phyloP scores from a whole-genome alignment of 257 asterid genomes.

The Solanum neorickii region DNA sequence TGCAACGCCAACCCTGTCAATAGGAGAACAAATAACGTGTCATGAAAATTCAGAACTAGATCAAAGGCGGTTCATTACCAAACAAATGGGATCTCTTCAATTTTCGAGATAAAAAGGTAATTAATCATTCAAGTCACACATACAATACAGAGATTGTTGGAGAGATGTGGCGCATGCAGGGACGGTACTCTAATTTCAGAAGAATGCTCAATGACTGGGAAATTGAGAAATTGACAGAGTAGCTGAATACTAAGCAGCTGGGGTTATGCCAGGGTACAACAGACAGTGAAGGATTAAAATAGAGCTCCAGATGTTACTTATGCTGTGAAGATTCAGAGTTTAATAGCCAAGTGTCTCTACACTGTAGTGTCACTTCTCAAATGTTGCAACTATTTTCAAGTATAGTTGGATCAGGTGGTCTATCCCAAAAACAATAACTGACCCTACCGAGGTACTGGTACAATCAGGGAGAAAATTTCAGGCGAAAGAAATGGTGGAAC shows the following conservation, averaged over 20 bases:
- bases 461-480: not conserved
- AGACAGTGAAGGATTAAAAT: not conserved
- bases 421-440: not conserved
- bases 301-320: not conserved
- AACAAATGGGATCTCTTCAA: not conserved
- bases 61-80: not conserved
- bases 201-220: not conserved
- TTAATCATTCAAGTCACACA: not conserved
- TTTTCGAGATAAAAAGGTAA: not conserved
- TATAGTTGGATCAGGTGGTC: not conserved
- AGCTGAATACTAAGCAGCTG: not conserved
- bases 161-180: not conserved
- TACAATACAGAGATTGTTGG: not conserved
- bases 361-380: not conserved
- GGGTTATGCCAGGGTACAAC: not conserved
- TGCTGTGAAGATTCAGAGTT: not conserved
- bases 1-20: conserved; percentile 88
- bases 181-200: not conserved
- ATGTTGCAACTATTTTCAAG: not conserved
- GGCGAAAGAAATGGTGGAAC: not conserved
- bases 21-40: conserved; percentile 6
- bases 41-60: not conserved
- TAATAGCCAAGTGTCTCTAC: not conserved
- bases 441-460: not conserved
- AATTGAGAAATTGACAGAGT: not conserved